These are phyloP conservation scores for Maudiozyma pseudohumilis DNA, from an alignment of 805 yeast genomes.

Conservation along the genomic window DNA sequence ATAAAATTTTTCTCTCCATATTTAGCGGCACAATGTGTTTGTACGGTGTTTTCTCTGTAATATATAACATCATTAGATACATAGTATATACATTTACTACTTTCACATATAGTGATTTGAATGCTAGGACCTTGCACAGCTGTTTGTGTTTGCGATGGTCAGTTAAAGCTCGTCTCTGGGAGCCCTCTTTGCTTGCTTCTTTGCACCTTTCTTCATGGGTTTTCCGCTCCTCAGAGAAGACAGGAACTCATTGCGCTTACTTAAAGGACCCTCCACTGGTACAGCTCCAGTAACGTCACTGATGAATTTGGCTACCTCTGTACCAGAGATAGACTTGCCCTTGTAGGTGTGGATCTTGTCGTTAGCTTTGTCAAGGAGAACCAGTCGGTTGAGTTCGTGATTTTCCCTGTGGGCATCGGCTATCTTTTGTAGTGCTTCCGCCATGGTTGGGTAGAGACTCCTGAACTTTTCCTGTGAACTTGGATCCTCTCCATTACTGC, in stretches of 20 bases:
- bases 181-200: neutral
- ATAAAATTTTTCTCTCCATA: too few relatives aligned
- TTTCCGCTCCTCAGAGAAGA: conserved; percentile 15
- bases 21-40: too few relatives aligned
- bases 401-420: conserved; percentile 11
- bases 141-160: too few relatives aligned
- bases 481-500: neutral
- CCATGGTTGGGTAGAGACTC: conserved; percentile 18
- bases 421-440: conserved; percentile 10
- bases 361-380: conserved; percentile 15
- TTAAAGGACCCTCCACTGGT: conserved; percentile 29
- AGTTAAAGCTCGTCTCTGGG: conserved; percentile 10
- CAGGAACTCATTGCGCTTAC: conserved; percentile 18
- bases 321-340: conserved; percentile 17
- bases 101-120: too few relatives aligned
- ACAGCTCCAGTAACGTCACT: conserved; percentile 7
- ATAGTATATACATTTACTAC: too few relatives aligned
- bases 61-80: too few relatives aligned
- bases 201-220: conserved; percentile 7
- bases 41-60: too few relatives aligned
- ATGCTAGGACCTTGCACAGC: too few relatives aligned
- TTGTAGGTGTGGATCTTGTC: conserved; percentile 15
- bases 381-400: conserved; percentile 11
- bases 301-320: conserved; percentile 18
- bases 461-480: neutral